phyloP scores from a whole-genome alignment of 257 asterid genomes.

The Fraxinus anomala region DNA sequence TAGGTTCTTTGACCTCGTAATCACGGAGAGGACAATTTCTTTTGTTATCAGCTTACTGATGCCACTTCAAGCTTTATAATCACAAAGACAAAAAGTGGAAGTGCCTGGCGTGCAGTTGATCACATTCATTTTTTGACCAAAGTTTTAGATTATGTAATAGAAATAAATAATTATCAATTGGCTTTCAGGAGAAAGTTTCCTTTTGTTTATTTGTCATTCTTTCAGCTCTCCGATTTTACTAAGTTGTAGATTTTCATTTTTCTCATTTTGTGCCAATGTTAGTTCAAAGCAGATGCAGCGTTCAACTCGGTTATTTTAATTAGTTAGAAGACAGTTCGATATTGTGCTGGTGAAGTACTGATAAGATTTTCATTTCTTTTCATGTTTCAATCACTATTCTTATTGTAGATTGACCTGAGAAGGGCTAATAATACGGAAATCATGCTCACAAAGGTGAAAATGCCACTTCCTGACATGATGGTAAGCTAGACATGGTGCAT shows the following conservation, averaged over 20 bases:
- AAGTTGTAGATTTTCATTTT: background rate
- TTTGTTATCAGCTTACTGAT: background rate
- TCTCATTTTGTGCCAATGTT: background rate
- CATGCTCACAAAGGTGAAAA: slow-evolving; percentile 98
- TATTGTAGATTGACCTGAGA: slow-evolving; percentile 83
- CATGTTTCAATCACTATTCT: slow-evolving; percentile 16
- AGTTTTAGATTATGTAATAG: background rate
- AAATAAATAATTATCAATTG: too few species aligned
- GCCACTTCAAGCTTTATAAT: background rate
- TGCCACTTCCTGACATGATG: slow-evolving; percentile 99
- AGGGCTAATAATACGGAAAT: slow-evolving; percentile 99
- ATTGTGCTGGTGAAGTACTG: background rate
- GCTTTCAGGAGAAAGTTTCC: background rate
- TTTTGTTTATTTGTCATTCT: background rate
- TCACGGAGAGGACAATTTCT: background rate
- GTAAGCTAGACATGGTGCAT: slow-evolving; percentile 46
- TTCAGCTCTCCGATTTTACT: background rate
- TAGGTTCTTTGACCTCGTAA: background rate
- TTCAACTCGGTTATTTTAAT: too few species aligned
- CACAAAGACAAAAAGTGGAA: background rate
- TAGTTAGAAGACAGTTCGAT: background rate
- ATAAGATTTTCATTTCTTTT: background rate
- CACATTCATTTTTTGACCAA: background rate
- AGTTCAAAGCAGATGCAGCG: background rate
- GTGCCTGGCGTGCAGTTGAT: background rate